These are phyloP conservation scores for Plasmodium vivax DNA, from an alignment of 169 alveolate genomes.

Conservation along the genomic window DNA sequence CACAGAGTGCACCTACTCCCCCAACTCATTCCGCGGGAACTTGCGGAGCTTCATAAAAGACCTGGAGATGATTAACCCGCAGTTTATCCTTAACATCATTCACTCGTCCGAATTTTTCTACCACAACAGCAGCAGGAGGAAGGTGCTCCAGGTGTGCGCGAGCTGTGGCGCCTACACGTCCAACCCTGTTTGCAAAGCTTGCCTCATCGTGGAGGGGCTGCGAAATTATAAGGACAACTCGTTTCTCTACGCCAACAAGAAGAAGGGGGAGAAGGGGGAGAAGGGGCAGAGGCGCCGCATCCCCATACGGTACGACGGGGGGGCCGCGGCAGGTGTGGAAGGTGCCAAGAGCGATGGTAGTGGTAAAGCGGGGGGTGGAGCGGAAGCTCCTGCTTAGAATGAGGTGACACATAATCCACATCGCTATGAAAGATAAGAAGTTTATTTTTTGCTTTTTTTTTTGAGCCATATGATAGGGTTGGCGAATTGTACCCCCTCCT, in stretches of 20 bases:
- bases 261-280: not conserved
- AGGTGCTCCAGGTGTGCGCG: constrained; percentile 11
- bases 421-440: not conserved
- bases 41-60: constrained; percentile 94
- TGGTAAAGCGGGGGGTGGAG: not conserved
- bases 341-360: not conserved
- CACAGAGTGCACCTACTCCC: constrained; percentile 97
- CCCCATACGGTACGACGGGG: constrained; percentile 27
- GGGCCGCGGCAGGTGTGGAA: not conserved
- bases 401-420: not conserved
- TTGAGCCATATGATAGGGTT: not conserved
- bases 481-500: too few species aligned
- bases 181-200: constrained; percentile 57
- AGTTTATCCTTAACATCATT: constrained; percentile 77
- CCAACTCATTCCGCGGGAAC: constrained; percentile 97
- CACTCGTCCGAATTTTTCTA: constrained; percentile 78
- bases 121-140: constrained; percentile 48
- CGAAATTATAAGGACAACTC: constrained; percentile 64
- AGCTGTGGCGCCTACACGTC: constrained; percentile 72
- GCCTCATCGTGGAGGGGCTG: constrained; percentile 56
- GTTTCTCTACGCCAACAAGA: constrained; percentile 47
- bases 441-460: not conserved
- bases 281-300: constrained; percentile 25
- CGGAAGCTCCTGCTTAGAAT: not conserved
- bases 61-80: constrained; percentile 87